Percentiles rank a stretch among this genome's conserved stretches.
Conservation (phyloP, 192 early-diverging fungal species). For the Backusella morwellensis region DNA sequence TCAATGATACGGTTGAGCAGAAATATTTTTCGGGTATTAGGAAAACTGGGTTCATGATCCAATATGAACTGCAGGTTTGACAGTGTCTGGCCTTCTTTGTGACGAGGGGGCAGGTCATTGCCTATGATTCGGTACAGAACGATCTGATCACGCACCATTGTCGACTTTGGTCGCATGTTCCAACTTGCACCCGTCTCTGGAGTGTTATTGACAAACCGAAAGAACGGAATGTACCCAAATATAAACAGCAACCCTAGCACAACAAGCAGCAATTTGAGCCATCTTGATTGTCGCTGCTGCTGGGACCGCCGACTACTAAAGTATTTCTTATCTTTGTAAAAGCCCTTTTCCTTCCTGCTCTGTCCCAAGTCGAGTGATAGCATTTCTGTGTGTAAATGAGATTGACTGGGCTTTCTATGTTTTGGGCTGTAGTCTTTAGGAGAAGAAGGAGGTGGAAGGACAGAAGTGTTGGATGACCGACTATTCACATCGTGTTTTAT, state of each 20-base stretch:
- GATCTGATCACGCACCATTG: conserved; percentile 36
- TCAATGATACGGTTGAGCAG: conserved; percentile 62
- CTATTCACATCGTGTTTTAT: conserved; percentile 13
- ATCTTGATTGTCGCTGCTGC: not conserved
- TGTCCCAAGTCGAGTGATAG: conserved; percentile 16
- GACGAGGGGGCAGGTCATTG: conserved; percentile 62
- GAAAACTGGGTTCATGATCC: conserved; percentile 56
- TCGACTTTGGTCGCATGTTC: not conserved
- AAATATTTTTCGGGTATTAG: conserved; percentile 55
- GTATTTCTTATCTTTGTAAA: conserved; percentile 21
- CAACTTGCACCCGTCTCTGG: not conserved
- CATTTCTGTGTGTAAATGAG: conserved; percentile 8
- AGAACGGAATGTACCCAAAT: conserved; percentile 14
- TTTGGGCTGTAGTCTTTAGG: not conserved
- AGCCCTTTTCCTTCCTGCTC: not conserved
- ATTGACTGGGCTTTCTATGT: conserved; percentile 8
- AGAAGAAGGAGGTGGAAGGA: not conserved
- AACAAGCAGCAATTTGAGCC: conserved; percentile 17
- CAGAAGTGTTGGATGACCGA: not conserved
- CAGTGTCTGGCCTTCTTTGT: conserved; percentile 58
- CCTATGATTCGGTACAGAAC: conserved; percentile 56
- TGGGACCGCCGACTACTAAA: not conserved
- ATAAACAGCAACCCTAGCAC: not conserved
- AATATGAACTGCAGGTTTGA: conserved; percentile 60
- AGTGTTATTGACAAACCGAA: not conserved